These are phyloP conservation scores for Globisporangium uncinulatum DNA, from an alignment of 352 stramenopile genomes.

Conservation along the genomic window DNA sequence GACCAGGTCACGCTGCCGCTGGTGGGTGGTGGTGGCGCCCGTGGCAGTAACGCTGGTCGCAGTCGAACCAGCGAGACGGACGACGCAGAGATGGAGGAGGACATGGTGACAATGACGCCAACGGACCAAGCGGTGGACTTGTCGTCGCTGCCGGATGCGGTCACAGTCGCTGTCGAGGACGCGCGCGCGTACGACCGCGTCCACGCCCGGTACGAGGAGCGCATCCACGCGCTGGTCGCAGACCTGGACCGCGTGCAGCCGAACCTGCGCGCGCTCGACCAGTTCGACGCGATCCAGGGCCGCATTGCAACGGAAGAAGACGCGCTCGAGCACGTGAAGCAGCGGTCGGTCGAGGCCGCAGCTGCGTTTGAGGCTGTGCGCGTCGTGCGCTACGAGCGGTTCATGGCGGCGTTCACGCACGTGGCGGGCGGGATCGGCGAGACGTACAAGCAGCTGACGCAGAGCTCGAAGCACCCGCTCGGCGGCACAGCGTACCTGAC, in stretches of 20 bases:
- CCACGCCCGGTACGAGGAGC: conserved; percentile 54
- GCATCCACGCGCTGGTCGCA: conserved; percentile 53
- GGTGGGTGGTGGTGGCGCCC: conserved; percentile 1
- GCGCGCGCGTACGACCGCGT: conserved; percentile 88
- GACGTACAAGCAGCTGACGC: conserved; percentile 98
- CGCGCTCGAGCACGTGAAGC: conserved; percentile 70
- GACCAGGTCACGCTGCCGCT: conserved; percentile 93
- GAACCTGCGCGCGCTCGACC: conserved; percentile 95
- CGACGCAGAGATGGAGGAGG: conserved; percentile 67
- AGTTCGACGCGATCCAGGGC: conserved; percentile 81
- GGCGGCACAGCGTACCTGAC: conserved; percentile 80
- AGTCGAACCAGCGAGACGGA: conserved; percentile 17
- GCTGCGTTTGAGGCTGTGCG: conserved; percentile 79
- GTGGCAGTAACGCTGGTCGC: no score
- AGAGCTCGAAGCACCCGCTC: conserved; percentile 95
- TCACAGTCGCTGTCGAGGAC: conserved; percentile 61
- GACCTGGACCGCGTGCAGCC: conserved; percentile 95
- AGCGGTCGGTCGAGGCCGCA: conserved; percentile 47
- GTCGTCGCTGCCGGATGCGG: conserved; percentile 67
- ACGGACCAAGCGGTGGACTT: conserved; percentile 76
- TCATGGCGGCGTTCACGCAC: conserved; percentile 94
- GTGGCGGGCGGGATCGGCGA: conserved; percentile 91
- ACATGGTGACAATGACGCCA: conserved; percentile 18
- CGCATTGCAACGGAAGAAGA: conserved; percentile 78
- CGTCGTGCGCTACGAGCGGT: conserved; percentile 62